Conservation (phyloP, 225 moss, liverwort and hornwort genomes). For the Bryum argenteum region DNA sequence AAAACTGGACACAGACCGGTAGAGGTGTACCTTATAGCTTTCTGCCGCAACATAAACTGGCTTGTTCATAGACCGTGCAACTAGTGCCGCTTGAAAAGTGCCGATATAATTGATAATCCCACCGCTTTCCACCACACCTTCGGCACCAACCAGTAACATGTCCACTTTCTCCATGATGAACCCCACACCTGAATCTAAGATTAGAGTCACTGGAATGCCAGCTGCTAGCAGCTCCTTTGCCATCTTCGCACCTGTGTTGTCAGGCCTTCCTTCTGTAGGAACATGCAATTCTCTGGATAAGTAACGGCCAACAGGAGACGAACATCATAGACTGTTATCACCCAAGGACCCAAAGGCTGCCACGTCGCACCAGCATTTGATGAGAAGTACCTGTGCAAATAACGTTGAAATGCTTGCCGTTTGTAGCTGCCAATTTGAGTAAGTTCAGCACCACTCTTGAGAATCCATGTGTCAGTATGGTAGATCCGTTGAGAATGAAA, state of each 20-base stretch:
- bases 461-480: slow-evolving; percentile 72
- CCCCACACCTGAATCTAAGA: slow-evolving; percentile 70
- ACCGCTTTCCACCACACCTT: slow-evolving; percentile 81
- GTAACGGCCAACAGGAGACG: background rate
- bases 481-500: slow-evolving; percentile 69
- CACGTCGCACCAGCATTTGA: background rate
- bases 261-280: slow-evolving; percentile 66
- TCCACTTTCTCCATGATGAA: slow-evolving; percentile 74
- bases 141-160: slow-evolving; percentile 78
- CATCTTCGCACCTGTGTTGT: slow-evolving; percentile 68
- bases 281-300: background rate
- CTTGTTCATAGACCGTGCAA: slow-evolving; percentile 74
- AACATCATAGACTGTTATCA: background rate
- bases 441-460: slow-evolving; percentile 75
- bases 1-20: background rate
- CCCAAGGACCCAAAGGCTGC: background rate
- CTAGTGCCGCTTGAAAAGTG: slow-evolving; percentile 75
- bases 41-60: slow-evolving; percentile 83
- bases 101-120: slow-evolving; percentile 80
- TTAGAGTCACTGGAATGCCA: slow-evolving; percentile 62
- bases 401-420: slow-evolving; percentile 69
- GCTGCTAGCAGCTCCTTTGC: slow-evolving; percentile 61
- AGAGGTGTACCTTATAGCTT: slow-evolving; percentile 58
- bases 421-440: slow-evolving; percentile 72
- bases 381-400: slow-evolving; percentile 64